These are phyloP conservation scores for Filosporella fistucella DNA, from an alignment of 495 filamentous ascomycete species.

Conservation along the genomic window DNA sequence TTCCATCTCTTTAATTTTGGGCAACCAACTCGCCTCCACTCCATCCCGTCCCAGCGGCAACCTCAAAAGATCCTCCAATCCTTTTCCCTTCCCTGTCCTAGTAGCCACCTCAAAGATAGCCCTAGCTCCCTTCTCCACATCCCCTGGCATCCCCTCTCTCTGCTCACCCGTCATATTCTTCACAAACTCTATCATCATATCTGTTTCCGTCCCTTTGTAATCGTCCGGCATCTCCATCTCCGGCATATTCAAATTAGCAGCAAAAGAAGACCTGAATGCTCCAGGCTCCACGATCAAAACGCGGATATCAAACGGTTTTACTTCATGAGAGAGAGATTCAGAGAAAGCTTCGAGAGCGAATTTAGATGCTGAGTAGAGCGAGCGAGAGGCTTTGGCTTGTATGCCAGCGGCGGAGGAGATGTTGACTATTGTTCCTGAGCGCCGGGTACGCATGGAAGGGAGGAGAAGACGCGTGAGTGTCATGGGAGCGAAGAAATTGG, in stretches of 20 bases:
- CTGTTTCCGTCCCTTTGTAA: constrained; percentile 21
- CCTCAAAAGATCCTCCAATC: constrained; percentile 34
- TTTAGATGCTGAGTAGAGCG: constrained; percentile 49
- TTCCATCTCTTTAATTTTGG: constrained; percentile 29
- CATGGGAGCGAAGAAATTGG: constrained; percentile 48
- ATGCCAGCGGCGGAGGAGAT: constrained; percentile 42
- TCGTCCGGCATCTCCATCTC: constrained; percentile 13
- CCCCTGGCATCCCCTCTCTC: constrained; percentile 35
- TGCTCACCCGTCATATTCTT: constrained; percentile 10
- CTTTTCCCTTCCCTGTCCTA: constrained; percentile 19
- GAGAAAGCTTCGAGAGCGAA: constrained; percentile 45
- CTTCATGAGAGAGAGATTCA: constrained; percentile 40
- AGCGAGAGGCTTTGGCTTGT: constrained; percentile 32
- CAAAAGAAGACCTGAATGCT: constrained; percentile 42
- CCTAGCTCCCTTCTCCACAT: constrained; percentile 41
- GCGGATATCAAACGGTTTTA: constrained; percentile 40
- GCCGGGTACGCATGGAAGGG: constrained; percentile 39
- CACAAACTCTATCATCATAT: constrained; percentile 19
- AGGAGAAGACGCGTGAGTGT: constrained; percentile 40
- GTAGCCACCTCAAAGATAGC: constrained; percentile 44
- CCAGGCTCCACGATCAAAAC: constrained; percentile 44
- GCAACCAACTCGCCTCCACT: constrained; percentile 25
- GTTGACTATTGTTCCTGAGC: constrained; percentile 36
- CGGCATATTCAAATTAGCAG: constrained; percentile 13
- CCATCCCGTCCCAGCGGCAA: constrained; percentile 44